A percentile compares a stretch with the other conserved stretches of the same genome.
Evolutionary conservation across 768 basidiomycete genomes (phyloP).

Genomic region (Kwoniella dendrophila): DNA sequence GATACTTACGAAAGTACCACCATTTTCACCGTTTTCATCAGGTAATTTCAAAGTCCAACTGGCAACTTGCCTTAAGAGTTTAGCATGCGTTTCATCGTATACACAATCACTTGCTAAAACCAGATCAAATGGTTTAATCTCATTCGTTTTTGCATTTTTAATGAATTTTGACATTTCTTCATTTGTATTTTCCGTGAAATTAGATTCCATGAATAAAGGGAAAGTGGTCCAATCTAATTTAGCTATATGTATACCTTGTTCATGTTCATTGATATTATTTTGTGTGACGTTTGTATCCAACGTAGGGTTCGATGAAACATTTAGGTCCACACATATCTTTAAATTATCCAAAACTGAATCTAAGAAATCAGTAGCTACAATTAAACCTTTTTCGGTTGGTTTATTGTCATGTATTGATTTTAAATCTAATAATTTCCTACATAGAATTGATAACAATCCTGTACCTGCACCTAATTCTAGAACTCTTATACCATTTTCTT

Average conservation of each 20-base stretch:
- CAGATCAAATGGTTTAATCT: conserved; percentile 53
- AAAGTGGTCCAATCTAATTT: conserved; percentile 55
- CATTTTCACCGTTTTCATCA: conserved; percentile 36
- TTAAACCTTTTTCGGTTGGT: conserved; percentile 24
- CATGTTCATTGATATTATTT: neutral
- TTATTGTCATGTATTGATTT: neutral
- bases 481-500: conserved; percentile 26
- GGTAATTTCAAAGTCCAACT: conserved; percentile 48
- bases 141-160: neutral
- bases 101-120: conserved; percentile 55
- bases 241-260: conserved; percentile 35
- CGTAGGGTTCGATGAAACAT: conserved; percentile 37
- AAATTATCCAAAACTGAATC: conserved; percentile 50
- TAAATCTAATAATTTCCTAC: conserved; percentile 47
- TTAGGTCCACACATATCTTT: conserved; percentile 52
- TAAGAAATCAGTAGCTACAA: conserved; percentile 54
- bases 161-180: conserved; percentile 24
- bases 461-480: conserved; percentile 56
- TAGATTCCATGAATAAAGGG: conserved; percentile 29
- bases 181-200: conserved; percentile 5
- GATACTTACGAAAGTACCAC: conserved; percentile 53
- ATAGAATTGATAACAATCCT: conserved; percentile 52
- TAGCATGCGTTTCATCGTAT: conserved; percentile 54
- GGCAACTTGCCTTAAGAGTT: conserved; percentile 48
- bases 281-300: neutral